Conservation (phyloP, 1,284 basidiomycete species). For the Porodaedalea pini region DNA sequence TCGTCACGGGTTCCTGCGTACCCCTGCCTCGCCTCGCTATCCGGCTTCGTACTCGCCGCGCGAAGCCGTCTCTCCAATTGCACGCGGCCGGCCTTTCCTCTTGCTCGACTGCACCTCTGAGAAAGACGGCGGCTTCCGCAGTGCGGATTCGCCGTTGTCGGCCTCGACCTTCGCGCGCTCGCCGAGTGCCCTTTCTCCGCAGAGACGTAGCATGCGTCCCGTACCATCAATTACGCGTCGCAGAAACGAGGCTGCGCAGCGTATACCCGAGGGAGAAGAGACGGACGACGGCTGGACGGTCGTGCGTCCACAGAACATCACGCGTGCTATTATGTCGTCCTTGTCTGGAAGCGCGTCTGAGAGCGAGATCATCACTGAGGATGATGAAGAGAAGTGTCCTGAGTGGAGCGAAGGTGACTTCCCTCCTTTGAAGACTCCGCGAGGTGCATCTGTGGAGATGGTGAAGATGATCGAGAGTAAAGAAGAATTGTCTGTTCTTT, state of each 20-base stretch:
- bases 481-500: neutral
- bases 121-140: neutral
- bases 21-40: constrained; percentile 20
- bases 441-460: neutral
- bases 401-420: constrained; percentile 40
- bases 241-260: neutral
- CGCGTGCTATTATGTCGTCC: constrained; percentile 5
- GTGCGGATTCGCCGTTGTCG: neutral
- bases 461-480: neutral
- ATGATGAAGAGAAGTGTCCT: constrained; percentile 16
- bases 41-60: constrained; percentile 1
- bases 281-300: constrained; percentile 16
- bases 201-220: neutral
- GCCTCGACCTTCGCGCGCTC: constrained; percentile 5
- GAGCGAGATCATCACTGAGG: neutral
- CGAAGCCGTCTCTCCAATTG: constrained; percentile 3
- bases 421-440: constrained; percentile 30
- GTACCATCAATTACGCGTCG: constrained; percentile 1
- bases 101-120: constrained; percentile 4
- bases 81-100: constrained; percentile 8
- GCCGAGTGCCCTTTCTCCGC: neutral
- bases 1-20: constrained; percentile 9
- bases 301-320: constrained; percentile 13
- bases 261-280: neutral
- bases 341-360: neutral